Percentiles rank a stretch among this genome's conserved stretches.
Evolutionary conservation across 305 asterid genomes (phyloP).

Genomic region (Solanum hybrid): DNA sequence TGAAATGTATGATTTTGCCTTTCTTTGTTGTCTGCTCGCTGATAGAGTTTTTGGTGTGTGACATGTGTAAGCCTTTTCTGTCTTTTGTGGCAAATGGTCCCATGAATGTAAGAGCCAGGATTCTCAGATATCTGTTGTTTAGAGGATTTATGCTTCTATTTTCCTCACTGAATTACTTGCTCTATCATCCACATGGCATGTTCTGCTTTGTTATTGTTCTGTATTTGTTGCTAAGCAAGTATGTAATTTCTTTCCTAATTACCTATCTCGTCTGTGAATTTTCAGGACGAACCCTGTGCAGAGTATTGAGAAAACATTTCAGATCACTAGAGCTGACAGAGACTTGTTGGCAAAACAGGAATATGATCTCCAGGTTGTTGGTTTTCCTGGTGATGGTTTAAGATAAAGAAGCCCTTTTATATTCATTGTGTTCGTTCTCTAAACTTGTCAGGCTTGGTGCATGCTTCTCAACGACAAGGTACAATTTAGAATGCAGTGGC

Average conservation of each 20-base stretch:
- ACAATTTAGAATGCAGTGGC: slow-evolving; percentile 98
- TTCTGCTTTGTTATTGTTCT: not conserved
- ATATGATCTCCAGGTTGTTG: slow-evolving; percentile 81
- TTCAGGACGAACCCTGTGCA: slow-evolving; percentile 73
- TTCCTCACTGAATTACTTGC: not conserved
- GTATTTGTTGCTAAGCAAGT: not conserved
- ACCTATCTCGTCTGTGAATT: not conserved
- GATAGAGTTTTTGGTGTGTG: not conserved
- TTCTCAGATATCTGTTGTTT: not conserved
- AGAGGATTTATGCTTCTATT: not conserved
- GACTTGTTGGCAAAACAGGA: slow-evolving; percentile 79
- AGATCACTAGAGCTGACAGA: slow-evolving; percentile 73
- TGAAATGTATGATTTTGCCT: not conserved
- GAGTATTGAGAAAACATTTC: slow-evolving; percentile 84
- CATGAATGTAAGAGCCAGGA: not conserved
- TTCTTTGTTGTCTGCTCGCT: not conserved
- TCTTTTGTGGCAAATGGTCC: not conserved
- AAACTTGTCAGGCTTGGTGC: slow-evolving; percentile 84
- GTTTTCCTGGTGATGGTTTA: not conserved
- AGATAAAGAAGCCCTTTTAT: slow-evolving; percentile 4
- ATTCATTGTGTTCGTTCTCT: slow-evolving; percentile 12
- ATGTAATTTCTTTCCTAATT: not conserved
- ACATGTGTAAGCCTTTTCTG: not conserved
- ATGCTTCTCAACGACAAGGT: slow-evolving; percentile 99
- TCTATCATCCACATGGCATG: not conserved